Percentiles rank a stretch among this genome's conserved stretches.
phyloP scores from a whole-genome alignment of 768 basidiomycete genomes.

The Collybia nuda region DNA sequence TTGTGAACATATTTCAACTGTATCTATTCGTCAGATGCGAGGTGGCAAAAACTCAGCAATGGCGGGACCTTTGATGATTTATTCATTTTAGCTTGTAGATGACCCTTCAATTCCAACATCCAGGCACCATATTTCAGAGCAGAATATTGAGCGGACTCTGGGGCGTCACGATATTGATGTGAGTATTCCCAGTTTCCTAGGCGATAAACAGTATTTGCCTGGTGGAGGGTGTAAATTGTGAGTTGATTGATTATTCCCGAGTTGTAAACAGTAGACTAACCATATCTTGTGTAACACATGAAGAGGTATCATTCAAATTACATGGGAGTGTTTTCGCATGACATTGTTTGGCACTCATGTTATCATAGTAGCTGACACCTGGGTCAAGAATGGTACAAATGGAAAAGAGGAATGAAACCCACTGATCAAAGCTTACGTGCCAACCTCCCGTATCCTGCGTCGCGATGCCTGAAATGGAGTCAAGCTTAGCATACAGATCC shows the following conservation, averaged over 20 bases:
- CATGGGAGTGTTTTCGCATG: constrained; percentile 46
- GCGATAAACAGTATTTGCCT: constrained; percentile 53
- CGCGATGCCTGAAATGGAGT: constrained; percentile 41
- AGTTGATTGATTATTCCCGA: no score
- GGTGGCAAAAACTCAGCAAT: not conserved
- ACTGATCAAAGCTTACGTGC: constrained; percentile 55
- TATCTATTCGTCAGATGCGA: not conserved
- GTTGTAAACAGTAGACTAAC: constrained; percentile 14
- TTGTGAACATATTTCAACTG: constrained; percentile 45
- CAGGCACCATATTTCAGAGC: constrained; percentile 46
- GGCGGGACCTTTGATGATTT: constrained; percentile 31
- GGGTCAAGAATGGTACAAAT: not conserved
- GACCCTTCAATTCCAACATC: constrained; percentile 42
- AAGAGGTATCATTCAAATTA: constrained; percentile 39
- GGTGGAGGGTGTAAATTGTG: not conserved
- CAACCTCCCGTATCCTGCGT: constrained; percentile 41
- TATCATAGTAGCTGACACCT: constrained; percentile 46
- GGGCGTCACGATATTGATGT: constrained; percentile 47
- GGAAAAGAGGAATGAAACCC: constrained; percentile 10
- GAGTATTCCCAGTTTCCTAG: constrained; percentile 64
- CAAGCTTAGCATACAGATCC: constrained; percentile 38
- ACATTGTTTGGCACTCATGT: constrained; percentile 50
- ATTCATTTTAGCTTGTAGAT: constrained; percentile 34
- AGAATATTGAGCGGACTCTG: constrained; percentile 40
- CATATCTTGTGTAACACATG: constrained; percentile 42